These are phyloP conservation scores for Cenococcum geophilum DNA, from an alignment of 495 filamentous ascomycete genomes.

Conservation along the genomic window DNA sequence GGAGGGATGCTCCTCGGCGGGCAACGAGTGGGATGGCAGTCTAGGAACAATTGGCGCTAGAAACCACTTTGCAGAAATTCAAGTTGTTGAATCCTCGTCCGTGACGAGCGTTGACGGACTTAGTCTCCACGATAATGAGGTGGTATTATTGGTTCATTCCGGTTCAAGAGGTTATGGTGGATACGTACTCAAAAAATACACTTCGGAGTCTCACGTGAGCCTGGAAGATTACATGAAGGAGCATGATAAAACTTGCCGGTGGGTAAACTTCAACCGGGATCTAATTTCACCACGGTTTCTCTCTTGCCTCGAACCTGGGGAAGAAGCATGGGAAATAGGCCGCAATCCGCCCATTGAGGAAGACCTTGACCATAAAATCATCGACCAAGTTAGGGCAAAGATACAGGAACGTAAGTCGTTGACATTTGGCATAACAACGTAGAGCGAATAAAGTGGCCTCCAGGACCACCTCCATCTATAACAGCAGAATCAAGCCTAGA, in stretches of 20 bases:
- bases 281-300: conserved; percentile 40
- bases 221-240: conserved; percentile 33
- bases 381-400: conserved; percentile 15
- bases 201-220: conserved; percentile 20
- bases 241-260: conserved; percentile 37
- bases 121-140: conserved; percentile 29
- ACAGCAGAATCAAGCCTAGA: not conserved
- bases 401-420: conserved; percentile 34
- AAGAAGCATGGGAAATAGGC: conserved; percentile 27
- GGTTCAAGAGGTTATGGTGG: conserved; percentile 41
- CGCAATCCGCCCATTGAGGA: conserved; percentile 11
- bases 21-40: conserved; percentile 32
- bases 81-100: conserved; percentile 26
- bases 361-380: not conserved
- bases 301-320: conserved; percentile 34
- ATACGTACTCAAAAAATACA: conserved; percentile 36
- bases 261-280: conserved; percentile 39
- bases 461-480: conserved; percentile 4
- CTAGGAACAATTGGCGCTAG: conserved; percentile 42
- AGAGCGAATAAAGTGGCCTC: conserved; percentile 34
- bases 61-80: conserved; percentile 36
- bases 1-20: conserved; percentile 14
- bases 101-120: not conserved
- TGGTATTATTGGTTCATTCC: conserved; percentile 42
- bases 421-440: conserved; percentile 43